Conservation (phyloP, 2,329 filamentous ascomycete genomes). For the Trichoderma simmonsii region DNA sequence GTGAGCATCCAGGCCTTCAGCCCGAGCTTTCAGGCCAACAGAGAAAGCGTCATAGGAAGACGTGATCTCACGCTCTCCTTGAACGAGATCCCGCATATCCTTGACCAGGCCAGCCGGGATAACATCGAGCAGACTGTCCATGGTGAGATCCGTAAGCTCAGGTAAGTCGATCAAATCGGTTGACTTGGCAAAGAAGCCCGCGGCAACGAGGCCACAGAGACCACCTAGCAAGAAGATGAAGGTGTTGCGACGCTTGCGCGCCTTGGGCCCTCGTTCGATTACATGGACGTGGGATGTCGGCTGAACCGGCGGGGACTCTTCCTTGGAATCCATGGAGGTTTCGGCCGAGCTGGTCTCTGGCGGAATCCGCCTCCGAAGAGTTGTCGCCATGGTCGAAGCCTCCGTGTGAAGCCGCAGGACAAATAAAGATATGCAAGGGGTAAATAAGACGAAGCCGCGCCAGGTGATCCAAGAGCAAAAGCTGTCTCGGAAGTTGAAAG, state of each 20-base stretch:
- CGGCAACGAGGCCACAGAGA: conserved; percentile 83
- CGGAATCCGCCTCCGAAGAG: conserved; percentile 33
- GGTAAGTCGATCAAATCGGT: conserved; percentile 85
- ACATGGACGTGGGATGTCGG: conserved; percentile 40
- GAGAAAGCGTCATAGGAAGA: conserved; percentile 93
- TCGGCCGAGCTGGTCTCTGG: conserved; percentile 23
- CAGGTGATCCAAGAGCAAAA: not conserved
- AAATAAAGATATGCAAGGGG: not conserved
- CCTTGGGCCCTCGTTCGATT: conserved; percentile 45
- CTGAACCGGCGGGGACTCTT: conserved; percentile 29
- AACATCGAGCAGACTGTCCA: conserved; percentile 83
- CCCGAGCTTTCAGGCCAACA: conserved; percentile 76
- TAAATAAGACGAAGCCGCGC: not conserved
- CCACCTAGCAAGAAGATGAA: conserved; percentile 86
- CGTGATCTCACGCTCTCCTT: conserved; percentile 76
- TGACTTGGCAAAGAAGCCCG: conserved; percentile 83
- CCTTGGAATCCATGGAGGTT: conserved; percentile 25
- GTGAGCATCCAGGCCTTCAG: conserved; percentile 75
- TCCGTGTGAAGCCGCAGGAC: not conserved
- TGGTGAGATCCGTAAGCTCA: conserved; percentile 67
- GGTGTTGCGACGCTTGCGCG: conserved; percentile 69
- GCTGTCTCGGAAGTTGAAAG: not conserved
- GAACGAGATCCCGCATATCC: conserved; percentile 82
- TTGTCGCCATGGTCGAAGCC: conserved; percentile 31
- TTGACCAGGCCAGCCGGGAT: conserved; percentile 80